These are phyloP conservation scores for Backusella psychrophila DNA, from an alignment of 192 early-diverging fungal genomes.

Conservation along the genomic window DNA sequence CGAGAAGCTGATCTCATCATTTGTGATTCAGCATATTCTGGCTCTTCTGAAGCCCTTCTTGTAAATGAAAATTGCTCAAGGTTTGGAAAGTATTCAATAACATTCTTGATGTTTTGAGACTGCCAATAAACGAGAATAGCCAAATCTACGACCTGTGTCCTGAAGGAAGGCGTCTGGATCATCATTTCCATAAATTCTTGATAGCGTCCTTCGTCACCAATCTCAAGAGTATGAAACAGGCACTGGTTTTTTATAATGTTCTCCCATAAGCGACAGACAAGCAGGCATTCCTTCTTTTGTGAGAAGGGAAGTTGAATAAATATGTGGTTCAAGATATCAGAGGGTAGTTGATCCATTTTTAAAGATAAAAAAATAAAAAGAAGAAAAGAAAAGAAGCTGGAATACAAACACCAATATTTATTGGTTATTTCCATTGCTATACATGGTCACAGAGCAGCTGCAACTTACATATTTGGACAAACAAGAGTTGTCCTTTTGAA, in stretches of 20 bases:
- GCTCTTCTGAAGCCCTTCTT: neutral
- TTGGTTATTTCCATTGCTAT: too few relatives aligned
- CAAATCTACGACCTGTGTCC: neutral
- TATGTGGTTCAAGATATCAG: too few relatives aligned
- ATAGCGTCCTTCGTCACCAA: neutral
- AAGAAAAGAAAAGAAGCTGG: too few relatives aligned
- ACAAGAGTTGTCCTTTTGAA: neutral
- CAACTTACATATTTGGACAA: too few relatives aligned
- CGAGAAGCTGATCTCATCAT: neutral
- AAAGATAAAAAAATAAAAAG: too few relatives aligned
- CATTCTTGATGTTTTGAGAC: neutral
- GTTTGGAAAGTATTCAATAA: neutral
- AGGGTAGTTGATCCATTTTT: too few relatives aligned
- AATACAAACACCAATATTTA: too few relatives aligned
- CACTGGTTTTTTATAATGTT: neutral
- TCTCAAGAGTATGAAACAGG: neutral
- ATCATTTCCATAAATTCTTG: neutral
- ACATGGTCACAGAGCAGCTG: too few relatives aligned
- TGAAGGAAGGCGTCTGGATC: neutral
- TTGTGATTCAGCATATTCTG: neutral
- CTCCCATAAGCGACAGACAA: neutral
- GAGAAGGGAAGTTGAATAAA: neutral
- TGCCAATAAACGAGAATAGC: neutral
- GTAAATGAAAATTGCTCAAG: neutral
- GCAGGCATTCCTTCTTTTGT: neutral